Conservation (phyloP, 371 early-diverging fungal species). For the Homolaphlyctis polyrhiza region DNA sequence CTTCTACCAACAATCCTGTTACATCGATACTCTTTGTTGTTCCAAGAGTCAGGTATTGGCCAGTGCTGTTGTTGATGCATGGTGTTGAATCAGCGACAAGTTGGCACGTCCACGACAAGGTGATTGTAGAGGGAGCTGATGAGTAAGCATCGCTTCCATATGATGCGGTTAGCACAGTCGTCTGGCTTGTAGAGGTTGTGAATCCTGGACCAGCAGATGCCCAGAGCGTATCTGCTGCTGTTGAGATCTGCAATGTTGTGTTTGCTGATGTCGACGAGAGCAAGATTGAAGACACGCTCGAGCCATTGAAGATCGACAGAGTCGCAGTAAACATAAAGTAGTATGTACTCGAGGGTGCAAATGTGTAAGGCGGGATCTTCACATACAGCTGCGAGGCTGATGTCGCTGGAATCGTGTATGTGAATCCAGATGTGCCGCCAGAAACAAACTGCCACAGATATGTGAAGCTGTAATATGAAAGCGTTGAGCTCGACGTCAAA, state of each 20-base stretch:
- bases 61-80: neutral
- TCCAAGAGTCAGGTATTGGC: neutral
- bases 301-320: too few relatives aligned
- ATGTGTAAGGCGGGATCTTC: neutral
- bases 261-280: too few relatives aligned
- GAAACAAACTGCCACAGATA: neutral
- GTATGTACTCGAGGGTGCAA: neutral
- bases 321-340: neutral
- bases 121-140: neutral
- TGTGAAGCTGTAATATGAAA: too few relatives aligned
- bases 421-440: neutral
- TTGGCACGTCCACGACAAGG: neutral
- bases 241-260: neutral
- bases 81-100: neutral
- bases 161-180: neutral
- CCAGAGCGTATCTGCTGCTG: neutral
- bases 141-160: neutral
- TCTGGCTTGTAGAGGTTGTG: neutral
- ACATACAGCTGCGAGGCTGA: neutral
- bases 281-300: too few relatives aligned
- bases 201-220: neutral
- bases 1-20: neutral
- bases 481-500: too few relatives aligned
- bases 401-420: neutral
- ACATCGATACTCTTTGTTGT: neutral